Percentiles rank a stretch among this genome's conserved stretches.
Evolutionary conservation across 257 asterid species (phyloP).

Genomic region (Nicotiana tomentosiformis): DNA sequence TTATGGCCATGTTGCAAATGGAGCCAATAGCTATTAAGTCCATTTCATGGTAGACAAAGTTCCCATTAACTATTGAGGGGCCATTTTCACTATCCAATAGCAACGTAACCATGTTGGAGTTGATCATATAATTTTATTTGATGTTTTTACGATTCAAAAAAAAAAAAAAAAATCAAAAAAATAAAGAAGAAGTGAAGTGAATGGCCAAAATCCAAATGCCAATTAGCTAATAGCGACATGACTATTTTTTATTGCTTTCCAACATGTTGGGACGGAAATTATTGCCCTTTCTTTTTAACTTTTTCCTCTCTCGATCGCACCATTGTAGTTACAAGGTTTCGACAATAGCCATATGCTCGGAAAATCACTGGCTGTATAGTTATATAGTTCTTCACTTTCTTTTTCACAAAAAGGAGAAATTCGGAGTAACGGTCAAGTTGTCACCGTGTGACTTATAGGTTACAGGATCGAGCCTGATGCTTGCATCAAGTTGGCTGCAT

Average conservation of each 20-base stretch:
- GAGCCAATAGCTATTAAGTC: conserved; percentile 8
- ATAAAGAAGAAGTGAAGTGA: not conserved
- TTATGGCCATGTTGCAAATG: not conserved
- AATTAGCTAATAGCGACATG: conserved; percentile 20
- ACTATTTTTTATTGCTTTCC: conserved; percentile 15
- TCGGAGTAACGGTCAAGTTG: no score
- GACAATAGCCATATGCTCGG: not conserved
- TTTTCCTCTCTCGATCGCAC: not conserved
- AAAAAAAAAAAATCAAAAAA: not conserved
- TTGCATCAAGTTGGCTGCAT: no score
- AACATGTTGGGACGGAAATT: conserved; percentile 21
- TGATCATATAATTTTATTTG: not conserved
- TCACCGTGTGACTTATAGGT: accelerated
- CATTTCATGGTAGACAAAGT: conserved; percentile 15
- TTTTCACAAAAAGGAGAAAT: no score
- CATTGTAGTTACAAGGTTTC: not conserved
- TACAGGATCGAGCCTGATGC: no score
- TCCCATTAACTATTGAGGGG: conserved; percentile 9
- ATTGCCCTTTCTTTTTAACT: not conserved
- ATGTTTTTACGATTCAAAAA: not conserved
- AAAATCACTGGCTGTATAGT: conserved; percentile 4
- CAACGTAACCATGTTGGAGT: not conserved
- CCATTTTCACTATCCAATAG: conserved; percentile 10
- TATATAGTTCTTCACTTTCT: not conserved
- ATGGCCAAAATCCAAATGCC: not conserved